Percentiles rank a stretch among this genome's conserved stretches.
Evolutionary conservation across 345 rosid genomes (phyloP).

Genomic region (Passiflora organensis): DNA sequence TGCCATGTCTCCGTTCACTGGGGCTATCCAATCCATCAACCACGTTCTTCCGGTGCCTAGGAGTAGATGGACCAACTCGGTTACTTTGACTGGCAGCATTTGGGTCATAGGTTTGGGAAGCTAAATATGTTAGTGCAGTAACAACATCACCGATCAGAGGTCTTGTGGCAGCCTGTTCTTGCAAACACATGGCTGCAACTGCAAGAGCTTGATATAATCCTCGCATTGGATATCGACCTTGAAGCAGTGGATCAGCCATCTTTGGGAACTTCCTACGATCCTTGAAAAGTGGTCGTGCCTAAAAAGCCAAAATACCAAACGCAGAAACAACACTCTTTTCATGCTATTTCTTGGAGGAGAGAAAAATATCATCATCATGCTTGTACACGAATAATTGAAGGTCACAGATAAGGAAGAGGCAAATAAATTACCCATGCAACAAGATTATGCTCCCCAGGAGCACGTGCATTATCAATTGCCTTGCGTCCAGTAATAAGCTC

Average conservation of each 20-base stretch:
- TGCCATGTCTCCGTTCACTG: slow-evolving; percentile 38
- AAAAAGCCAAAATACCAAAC: slow-evolving; percentile 13
- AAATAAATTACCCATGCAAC: slow-evolving; percentile 80
- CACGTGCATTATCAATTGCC: slow-evolving; percentile 80
- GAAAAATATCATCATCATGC: slow-evolving; percentile 9
- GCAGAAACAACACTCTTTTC: too few relatives aligned
- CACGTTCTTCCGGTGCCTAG: slow-evolving; percentile 49
- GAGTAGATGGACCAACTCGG: slow-evolving; percentile 63
- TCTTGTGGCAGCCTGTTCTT: slow-evolving; percentile 94
- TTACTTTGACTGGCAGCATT: slow-evolving; percentile 54
- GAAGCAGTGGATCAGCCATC: slow-evolving; percentile 91
- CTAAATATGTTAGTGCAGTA: slow-evolving; percentile 90
- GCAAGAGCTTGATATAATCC: slow-evolving; percentile 98
- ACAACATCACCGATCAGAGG: slow-evolving; percentile 95
- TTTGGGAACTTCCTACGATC: slow-evolving; percentile 94
- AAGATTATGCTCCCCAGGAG: slow-evolving; percentile 86
- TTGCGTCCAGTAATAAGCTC: slow-evolving; percentile 96
- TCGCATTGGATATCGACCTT: slow-evolving; percentile 89
- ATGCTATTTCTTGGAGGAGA: too few relatives aligned
- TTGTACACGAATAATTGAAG: slow-evolving; percentile 11
- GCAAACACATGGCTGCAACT: slow-evolving; percentile 97
- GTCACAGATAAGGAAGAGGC: not conserved
- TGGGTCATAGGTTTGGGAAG: slow-evolving; percentile 86
- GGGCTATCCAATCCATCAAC: slow-evolving; percentile 77
- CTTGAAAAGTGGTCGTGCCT: slow-evolving; percentile 96